Base-by-base conservation (phyloP, 1,284 basidiomycete genomes). In the Pyrrhoderma lamaoense region DNA sequence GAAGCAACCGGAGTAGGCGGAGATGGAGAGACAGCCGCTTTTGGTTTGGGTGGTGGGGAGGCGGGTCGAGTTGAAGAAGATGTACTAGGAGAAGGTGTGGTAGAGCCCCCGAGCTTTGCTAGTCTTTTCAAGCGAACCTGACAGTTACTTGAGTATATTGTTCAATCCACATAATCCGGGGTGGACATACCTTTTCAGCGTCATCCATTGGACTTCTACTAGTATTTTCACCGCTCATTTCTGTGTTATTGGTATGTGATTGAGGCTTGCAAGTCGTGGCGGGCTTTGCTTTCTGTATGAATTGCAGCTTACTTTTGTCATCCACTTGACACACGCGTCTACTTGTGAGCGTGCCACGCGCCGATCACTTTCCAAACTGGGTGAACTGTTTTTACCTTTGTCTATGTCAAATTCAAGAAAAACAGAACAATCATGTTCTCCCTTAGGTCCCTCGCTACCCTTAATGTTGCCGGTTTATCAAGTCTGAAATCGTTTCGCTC, bases 51-150 rank as follows among this genome's bases (percentile, higher is more conserved):
- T 55, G 53, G 67, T n/a, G 59, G 56, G 1, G 69, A 57, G 38
- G 67, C 56, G 3, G 65, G 60, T 46, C 54, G 46, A 45, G 63
- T 65, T 36, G 65, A 63, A 22, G 38, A 14, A 5, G 38, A 40
- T 18, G 38, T 5, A 8, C 69, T 59, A 22, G 68, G 56, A 31
- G 61, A 65, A 45, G 73, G 63, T 47, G 67, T 60, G 31, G n/a
- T n/a, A n/a, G 68, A 57, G 42, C 65, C 67, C 61, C 87, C 84
- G 22, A 93, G 73, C 62, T 85, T 87, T 42, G 86, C 90, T 38
- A 94, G 74, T 54, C 91, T 80, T 69, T 93, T 93, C 65, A 89
- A 69, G 58, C 91, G 88, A 62, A 94, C 92, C 91, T 94, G 64
- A 25, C 47, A 31, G 39, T 56, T 45, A 39, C 52, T n/a, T n/a